Evolutionary conservation across 352 stramenopile genomes (phyloP), one percentile per base, ranked within the genome.

Genomic region (Aphanomyces cochlioides): DNA sequence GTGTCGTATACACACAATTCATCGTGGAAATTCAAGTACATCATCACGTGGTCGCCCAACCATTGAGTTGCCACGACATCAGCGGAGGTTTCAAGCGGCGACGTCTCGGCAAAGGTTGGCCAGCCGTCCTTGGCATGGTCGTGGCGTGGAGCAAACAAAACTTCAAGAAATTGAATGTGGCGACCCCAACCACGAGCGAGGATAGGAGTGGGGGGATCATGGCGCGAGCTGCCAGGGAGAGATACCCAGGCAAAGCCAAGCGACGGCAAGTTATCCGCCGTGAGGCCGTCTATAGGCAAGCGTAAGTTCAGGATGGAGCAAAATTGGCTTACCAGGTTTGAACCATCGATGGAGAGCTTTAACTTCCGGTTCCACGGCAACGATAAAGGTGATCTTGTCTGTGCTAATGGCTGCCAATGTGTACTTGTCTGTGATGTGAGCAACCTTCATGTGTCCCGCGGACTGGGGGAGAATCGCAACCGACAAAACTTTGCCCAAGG

Each of bases 1-100:
- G 96, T 96, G 78, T 99, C 96, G 73, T 98, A 95, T 19, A 99
- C 88, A 41, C 89, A 98, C 66, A 99, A 97, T 75, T 99, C 93
- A 74, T 98, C 97, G 48, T 96, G 90, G 17, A 95, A 80, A 53
- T 94, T 98, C 41, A 99, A 72, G 57, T 98, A 98, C 48, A 97
- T 92, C 39, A 99, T 81, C 36, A 97, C 95, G 72, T 97, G 85
- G 59, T 98, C 94, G n/a, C 90, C 93, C 34, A 99, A 81, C 96
- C 96, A 99, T 75, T 98, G 92, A 61, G 98, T 85, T 45, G 95
- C 92, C 63, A 98, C 91, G 10, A 98, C 86, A 43, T 93, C 92
- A 69, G 85, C 89, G 34, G 79, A 79, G 15, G 85, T 89, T 66
- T 96, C 82, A 64, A 98, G 92, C 74, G 98, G 92, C 75, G 97